Percentiles rank a stretch among this genome's conserved stretches.
Conservation (phyloP, 306 rosid species). For the Dalbergia cochinchinensis region DNA sequence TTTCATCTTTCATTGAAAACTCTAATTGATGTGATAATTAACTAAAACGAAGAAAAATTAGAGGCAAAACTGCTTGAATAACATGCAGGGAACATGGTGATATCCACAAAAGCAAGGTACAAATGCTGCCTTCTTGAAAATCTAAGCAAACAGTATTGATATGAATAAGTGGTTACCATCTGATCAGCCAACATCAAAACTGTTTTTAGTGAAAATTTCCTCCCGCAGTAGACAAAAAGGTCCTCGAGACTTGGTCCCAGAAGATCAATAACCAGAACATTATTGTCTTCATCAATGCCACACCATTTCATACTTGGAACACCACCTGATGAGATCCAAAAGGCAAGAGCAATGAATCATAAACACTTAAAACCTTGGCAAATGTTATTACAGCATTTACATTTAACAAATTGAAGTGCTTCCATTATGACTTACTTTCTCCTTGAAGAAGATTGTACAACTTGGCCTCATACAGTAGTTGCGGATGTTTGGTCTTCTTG, state of each 20-base stretch:
- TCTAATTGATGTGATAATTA: not conserved
- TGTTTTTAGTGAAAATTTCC: constrained; percentile 85
- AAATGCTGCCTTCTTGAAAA: constrained; percentile 36
- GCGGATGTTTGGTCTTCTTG: constrained; percentile 74
- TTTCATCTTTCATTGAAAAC: constrained; percentile 23
- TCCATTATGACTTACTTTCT: constrained; percentile 65
- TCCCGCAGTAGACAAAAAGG: constrained; percentile 88
- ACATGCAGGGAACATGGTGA: constrained; percentile 15
- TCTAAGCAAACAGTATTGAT: constrained; percentile 10
- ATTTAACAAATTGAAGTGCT: constrained; percentile 10
- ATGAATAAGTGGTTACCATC: constrained; percentile 68
- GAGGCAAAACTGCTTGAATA: constrained; percentile 35
- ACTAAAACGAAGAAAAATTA: constrained; percentile 6
- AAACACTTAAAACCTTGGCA: constrained; percentile 21
- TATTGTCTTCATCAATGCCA: constrained; percentile 84
- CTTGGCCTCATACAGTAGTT: constrained; percentile 75
- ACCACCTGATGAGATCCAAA: constrained; percentile 74
- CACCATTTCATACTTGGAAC: constrained; percentile 85
- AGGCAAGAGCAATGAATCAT: constrained; percentile 28
- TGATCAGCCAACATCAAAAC: constrained; percentile 95
- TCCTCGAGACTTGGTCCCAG: constrained; percentile 97
- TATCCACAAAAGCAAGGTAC: constrained; percentile 3
- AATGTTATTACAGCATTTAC: constrained; percentile 4
- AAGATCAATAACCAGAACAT: constrained; percentile 85
- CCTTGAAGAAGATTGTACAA: constrained; percentile 67